Conservation (phyloP, 2,329 filamentous ascomycete genomes). For the Corniculantispora saksenae region DNA sequence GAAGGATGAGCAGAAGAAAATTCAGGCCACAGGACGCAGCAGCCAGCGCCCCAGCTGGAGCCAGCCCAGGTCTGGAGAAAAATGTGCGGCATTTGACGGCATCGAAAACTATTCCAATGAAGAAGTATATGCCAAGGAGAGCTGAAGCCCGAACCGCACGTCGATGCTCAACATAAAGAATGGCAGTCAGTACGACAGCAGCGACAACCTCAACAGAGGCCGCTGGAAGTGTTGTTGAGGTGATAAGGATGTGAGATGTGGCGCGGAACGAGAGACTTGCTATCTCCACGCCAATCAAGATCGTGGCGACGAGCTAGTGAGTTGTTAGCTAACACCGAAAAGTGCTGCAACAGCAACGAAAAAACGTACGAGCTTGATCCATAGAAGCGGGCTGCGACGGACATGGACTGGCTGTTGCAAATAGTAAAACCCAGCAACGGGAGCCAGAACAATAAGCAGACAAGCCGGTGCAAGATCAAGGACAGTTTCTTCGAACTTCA, state of each 20-base stretch:
- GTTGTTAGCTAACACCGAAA: background rate
- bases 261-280: background rate
- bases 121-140: background rate
- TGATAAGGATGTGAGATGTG: background rate
- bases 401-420: constrained; percentile 1
- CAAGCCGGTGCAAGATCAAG: background rate
- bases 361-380: constrained; percentile 1
- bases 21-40: background rate
- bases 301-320: background rate
- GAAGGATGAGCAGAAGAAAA: background rate
- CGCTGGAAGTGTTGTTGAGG: background rate
- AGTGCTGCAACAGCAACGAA: too few relatives aligned
- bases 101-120: background rate
- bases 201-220: background rate
- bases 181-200: background rate
- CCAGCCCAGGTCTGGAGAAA: background rate
- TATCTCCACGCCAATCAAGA: background rate
- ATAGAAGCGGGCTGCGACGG: background rate
- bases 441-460: background rate
- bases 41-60: background rate
- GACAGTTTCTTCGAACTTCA: background rate
- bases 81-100: background rate
- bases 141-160: background rate
- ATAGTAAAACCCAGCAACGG: background rate
- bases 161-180: constrained; percentile 2